Conservation (phyloP, 768 basidiomycete genomes). For the Candolleomyces aberdarensis region DNA sequence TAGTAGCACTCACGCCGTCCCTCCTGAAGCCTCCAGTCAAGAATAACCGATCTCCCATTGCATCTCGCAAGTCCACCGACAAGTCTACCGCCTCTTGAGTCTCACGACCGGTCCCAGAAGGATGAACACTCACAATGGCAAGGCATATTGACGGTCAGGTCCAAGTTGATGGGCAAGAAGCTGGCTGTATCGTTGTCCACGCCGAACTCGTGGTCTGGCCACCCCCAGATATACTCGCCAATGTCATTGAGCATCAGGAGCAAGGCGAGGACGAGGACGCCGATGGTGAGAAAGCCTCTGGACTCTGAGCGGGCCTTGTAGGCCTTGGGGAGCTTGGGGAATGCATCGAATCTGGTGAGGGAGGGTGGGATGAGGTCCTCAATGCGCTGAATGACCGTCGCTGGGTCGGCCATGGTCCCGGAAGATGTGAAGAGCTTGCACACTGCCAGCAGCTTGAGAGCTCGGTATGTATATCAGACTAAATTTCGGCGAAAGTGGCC, state of each 20-base stretch:
- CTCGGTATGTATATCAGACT: neutral
- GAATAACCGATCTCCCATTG: constrained; percentile 88
- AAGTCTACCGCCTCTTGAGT: constrained; percentile 49
- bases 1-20: constrained; percentile 64
- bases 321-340: constrained; percentile 78
- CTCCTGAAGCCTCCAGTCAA: constrained; percentile 75
- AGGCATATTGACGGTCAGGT: constrained; percentile 90
- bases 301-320: constrained; percentile 80
- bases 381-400: constrained; percentile 56
- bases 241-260: constrained; percentile 85
- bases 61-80: constrained; percentile 87
- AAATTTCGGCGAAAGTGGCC: constrained; percentile 1
- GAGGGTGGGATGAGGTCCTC: constrained; percentile 61
- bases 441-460: constrained; percentile 5
- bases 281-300: constrained; percentile 77
- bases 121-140: constrained; percentile 70
- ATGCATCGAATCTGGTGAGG: constrained; percentile 80
- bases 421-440: neutral
- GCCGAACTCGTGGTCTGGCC: constrained; percentile 86
- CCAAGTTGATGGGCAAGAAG: constrained; percentile 84
- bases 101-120: neutral
- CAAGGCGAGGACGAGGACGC: constrained; percentile 62
- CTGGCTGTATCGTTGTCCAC: constrained; percentile 65
- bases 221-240: constrained; percentile 91
- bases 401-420: constrained; percentile 3